Evolutionary conservation across 345 rosid species (phyloP).

Genomic region (Syzygium aqueum): DNA sequence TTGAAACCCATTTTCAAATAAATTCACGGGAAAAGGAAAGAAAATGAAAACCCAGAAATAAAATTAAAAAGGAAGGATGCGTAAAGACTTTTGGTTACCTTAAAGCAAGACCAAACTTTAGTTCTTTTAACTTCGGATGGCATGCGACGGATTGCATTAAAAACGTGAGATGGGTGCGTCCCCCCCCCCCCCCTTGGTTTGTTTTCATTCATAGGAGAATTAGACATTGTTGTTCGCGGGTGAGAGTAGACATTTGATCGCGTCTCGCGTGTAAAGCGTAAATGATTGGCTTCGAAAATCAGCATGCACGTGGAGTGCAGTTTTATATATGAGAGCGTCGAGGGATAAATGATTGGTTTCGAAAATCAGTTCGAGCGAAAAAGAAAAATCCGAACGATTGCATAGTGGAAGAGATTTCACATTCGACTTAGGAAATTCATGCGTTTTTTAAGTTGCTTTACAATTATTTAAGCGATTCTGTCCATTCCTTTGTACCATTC

Average conservation of each 20-base stretch:
- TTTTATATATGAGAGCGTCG: not conserved
- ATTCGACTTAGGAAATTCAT: not conserved
- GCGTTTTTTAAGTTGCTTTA: not conserved
- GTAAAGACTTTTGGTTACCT: not conserved
- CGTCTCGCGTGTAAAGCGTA: not conserved
- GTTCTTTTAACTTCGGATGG: not conserved
- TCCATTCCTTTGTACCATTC: not conserved
- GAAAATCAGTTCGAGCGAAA: not conserved
- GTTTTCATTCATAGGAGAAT: not conserved
- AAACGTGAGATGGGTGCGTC: not conserved
- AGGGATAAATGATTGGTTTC: not conserved
- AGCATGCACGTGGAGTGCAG: not conserved
- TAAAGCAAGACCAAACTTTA: not conserved
- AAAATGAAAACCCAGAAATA: not conserved
- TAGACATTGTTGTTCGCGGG: not conserved
- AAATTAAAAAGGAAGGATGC: not conserved
- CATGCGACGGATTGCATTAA: not conserved
- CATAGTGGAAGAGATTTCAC: not conserved
- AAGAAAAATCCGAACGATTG: not conserved
- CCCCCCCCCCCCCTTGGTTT: not conserved
- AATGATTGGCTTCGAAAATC: not conserved
- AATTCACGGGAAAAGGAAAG: not conserved
- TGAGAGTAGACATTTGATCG: not conserved
- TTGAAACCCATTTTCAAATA: not conserved
- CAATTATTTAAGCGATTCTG: not conserved